These are phyloP conservation scores for Aspergillus niger DNA, from an alignment of 2,329 filamentous ascomycete species.

Conservation along the genomic window DNA sequence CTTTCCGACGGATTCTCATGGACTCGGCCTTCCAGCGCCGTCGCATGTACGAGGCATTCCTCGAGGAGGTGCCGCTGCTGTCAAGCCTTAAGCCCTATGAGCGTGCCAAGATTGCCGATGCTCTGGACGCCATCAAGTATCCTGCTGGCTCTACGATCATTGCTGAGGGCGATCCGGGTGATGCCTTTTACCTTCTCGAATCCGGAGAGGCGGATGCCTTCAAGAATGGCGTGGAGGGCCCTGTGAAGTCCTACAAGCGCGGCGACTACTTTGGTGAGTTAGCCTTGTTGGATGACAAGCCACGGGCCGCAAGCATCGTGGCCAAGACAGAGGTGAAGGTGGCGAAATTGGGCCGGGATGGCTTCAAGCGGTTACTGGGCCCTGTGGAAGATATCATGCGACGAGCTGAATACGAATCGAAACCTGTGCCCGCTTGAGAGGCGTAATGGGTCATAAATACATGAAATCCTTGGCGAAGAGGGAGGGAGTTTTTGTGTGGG, in stretches of 20 bases:
- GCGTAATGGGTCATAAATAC: slow-evolving; percentile 16
- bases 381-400: slow-evolving; percentile 95
- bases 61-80: slow-evolving; percentile 89
- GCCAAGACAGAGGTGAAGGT: slow-evolving; percentile 88
- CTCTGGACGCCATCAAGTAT: slow-evolving; percentile 87
- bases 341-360: slow-evolving; percentile 86
- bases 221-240: slow-evolving; percentile 69
- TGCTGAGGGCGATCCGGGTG: slow-evolving; percentile 83
- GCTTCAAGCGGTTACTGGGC: slow-evolving; percentile 89
- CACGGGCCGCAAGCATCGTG: slow-evolving; percentile 84
- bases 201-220: slow-evolving; percentile 82
- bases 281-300: slow-evolving; percentile 88
- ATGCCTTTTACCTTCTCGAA: slow-evolving; percentile 90
- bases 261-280: slow-evolving; percentile 98
- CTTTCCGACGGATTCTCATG: slow-evolving; percentile 97
- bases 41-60: slow-evolving; percentile 95
- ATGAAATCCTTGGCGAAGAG: slow-evolving; percentile 6
- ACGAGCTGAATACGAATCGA: slow-evolving; percentile 54
- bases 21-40: slow-evolving; percentile 94
- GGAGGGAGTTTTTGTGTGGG: slow-evolving; percentile 9
- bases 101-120: slow-evolving; percentile 95
- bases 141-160: slow-evolving; percentile 81
- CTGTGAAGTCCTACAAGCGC: slow-evolving; percentile 80
- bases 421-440: slow-evolving; percentile 28
- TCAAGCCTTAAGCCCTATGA: slow-evolving; percentile 85